Conservation (phyloP, 2,329 filamentous ascomycete species). For the Geosmithia putterillii region DNA sequence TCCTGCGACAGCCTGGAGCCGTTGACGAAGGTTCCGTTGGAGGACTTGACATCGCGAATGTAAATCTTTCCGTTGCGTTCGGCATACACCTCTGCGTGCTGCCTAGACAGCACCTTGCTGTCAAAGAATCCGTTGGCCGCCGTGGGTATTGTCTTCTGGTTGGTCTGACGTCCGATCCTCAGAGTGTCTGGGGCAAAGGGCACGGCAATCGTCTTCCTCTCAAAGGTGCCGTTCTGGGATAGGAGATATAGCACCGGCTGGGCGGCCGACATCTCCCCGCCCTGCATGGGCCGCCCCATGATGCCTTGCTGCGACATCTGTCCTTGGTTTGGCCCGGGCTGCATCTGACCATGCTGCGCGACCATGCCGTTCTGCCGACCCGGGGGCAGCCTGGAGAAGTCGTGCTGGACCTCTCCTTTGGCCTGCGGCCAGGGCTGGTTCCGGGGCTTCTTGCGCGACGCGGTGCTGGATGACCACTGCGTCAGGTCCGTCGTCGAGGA, state of each 20-base stretch:
- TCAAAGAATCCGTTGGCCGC: slow-evolving; percentile 92
- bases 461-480: slow-evolving; percentile 35
- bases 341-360: slow-evolving; percentile 17
- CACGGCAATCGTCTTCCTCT: slow-evolving; percentile 89
- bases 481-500: slow-evolving; percentile 33
- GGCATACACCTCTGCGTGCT: slow-evolving; percentile 97
- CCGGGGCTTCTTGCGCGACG: slow-evolving; percentile 38
- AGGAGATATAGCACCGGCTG: slow-evolving; percentile 75
- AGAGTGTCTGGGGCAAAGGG: slow-evolving; percentile 91
- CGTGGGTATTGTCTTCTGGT: slow-evolving; percentile 88
- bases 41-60: slow-evolving; percentile 96
- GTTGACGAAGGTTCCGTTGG: slow-evolving; percentile 97
- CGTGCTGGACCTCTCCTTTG: slow-evolving; percentile 33
- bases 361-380: slow-evolving; percentile 30
- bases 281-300: slow-evolving; percentile 46
- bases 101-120: slow-evolving; percentile 90
- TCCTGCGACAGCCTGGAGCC: slow-evolving; percentile 80
- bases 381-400: slow-evolving; percentile 31
- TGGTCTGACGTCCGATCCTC: slow-evolving; percentile 90
- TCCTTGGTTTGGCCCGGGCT: slow-evolving; percentile 10
- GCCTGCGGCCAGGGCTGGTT: slow-evolving; percentile 31
- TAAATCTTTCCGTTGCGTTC: slow-evolving; percentile 74
- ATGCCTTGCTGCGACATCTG: slow-evolving; percentile 29
- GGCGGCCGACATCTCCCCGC: slow-evolving; percentile 44
- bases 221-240: slow-evolving; percentile 92